Evolutionary conservation across 1,284 basidiomycete species (phyloP).

Genomic region (Bjerkandera adusta): DNA sequence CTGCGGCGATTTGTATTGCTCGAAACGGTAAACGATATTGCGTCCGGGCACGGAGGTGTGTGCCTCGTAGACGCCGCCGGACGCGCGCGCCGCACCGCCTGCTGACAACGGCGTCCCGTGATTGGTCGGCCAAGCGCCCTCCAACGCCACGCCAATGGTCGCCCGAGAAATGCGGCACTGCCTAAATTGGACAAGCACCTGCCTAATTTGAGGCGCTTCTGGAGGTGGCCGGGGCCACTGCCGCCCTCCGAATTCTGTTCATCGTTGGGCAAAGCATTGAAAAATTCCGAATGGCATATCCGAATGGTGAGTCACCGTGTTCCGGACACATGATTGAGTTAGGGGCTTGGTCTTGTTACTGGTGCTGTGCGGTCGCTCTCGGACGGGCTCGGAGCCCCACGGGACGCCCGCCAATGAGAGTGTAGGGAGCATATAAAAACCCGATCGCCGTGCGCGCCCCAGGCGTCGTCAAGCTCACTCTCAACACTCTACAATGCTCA

Average conservation of each 20-base stretch:
- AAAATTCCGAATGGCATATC: background rate
- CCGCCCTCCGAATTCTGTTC: background rate
- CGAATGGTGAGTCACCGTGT: background rate
- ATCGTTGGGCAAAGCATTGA: background rate
- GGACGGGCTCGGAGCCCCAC: slow-evolving; percentile 10
- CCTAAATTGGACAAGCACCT: slow-evolving; percentile 6
- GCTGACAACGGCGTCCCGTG: too few species aligned
- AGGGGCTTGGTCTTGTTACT: background rate
- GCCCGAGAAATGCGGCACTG: background rate
- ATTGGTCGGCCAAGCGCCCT: too few species aligned
- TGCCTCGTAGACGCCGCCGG: too few species aligned
- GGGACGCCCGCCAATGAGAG: slow-evolving; percentile 3
- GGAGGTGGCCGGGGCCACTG: background rate
- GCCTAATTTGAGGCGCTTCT: slow-evolving; percentile 1
- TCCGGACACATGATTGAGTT: too few species aligned
- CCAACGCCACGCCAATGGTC: too few species aligned
- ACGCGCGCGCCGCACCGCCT: too few species aligned
- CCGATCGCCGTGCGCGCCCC: background rate
- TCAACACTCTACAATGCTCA: slow-evolving; percentile 5
- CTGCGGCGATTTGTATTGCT: too few species aligned
- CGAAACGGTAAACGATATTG: too few species aligned
- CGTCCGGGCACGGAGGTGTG: too few species aligned
- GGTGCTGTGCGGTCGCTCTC: slow-evolving; percentile 12
- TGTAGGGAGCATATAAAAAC: background rate
- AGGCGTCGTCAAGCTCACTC: too few species aligned